Percentiles rank a stretch among this genome's conserved stretches.
Evolutionary conservation across 768 basidiomycete species (phyloP).

Genomic region (Phylloporus arenicola): DNA sequence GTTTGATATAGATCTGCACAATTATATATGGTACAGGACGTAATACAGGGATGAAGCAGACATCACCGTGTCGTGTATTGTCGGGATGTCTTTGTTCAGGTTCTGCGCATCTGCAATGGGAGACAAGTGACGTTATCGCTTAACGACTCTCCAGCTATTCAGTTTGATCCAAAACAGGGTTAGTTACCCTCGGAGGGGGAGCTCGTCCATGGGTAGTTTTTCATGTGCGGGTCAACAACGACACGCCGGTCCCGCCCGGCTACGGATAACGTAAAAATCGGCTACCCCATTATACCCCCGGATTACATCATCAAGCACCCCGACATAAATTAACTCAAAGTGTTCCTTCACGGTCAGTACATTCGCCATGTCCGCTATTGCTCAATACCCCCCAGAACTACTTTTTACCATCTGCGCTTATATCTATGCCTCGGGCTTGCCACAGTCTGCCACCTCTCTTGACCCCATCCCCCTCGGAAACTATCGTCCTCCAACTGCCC

Average conservation of each 20-base stretch:
- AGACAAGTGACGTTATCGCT: too few relatives aligned
- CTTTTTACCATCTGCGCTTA: slow-evolving; percentile 68
- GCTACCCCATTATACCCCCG: slow-evolving; percentile 14
- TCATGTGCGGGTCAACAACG: not conserved
- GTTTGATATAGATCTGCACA: too few relatives aligned
- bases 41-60: too few relatives aligned
- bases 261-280: slow-evolving; percentile 1
- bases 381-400: slow-evolving; percentile 65
- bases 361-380: slow-evolving; percentile 22
- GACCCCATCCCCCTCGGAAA: slow-evolving; percentile 57
- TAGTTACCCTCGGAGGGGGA: too few relatives aligned
- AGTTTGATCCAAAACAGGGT: too few relatives aligned
- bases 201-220: too few relatives aligned
- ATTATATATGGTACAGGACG: too few relatives aligned
- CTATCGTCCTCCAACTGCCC: slow-evolving; percentile 46
- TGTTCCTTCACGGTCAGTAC: not conserved
- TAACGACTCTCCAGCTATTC: too few relatives aligned
- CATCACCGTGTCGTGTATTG: too few relatives aligned
- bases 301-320: slow-evolving; percentile 17
- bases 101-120: too few relatives aligned
- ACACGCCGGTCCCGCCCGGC: slow-evolving; percentile 10
- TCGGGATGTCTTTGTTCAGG: too few relatives aligned
- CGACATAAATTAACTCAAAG: slow-evolving; percentile 1
- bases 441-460: slow-evolving; percentile 49
- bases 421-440: slow-evolving; percentile 59